Evolutionary conservation across 106 monocot genomes (phyloP).

Genomic region (Vanilla planifolia): DNA sequence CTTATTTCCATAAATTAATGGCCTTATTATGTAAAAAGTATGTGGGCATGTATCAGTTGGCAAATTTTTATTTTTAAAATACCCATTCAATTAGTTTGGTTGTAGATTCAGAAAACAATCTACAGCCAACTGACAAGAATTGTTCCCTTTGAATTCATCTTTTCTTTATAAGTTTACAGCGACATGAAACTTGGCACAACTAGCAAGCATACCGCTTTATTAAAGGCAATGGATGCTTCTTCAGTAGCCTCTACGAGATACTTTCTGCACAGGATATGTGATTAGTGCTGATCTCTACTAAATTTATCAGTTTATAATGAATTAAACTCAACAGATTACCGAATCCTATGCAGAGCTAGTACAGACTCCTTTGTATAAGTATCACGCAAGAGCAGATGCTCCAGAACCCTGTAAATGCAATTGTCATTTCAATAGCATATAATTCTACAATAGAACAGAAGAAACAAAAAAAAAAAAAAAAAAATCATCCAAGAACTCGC

Average conservation of each 20-base stretch:
- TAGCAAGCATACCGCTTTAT: conserved; percentile 75
- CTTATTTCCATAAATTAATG: too few species aligned
- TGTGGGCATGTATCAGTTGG: too few species aligned
- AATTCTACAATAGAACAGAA: not conserved
- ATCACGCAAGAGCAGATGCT: conserved; percentile 85
- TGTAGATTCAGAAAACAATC: too few species aligned
- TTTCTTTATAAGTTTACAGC: too few species aligned
- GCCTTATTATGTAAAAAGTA: too few species aligned
- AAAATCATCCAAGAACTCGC: too few species aligned
- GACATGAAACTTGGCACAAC: not conserved
- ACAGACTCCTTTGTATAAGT: conserved; percentile 97
- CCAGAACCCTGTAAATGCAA: conserved; percentile 63
- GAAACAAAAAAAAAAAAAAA: conserved; percentile 2
- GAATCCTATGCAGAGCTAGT: conserved; percentile 81
- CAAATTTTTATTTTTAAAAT: too few species aligned
- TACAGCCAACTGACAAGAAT: too few species aligned
- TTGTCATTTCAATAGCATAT: conserved; percentile 1
- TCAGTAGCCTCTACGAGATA: conserved; percentile 92
- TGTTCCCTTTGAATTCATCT: too few species aligned
- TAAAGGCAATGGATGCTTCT: conserved; percentile 90
- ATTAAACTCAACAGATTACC: conserved; percentile 28
- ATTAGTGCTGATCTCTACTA: too few species aligned
- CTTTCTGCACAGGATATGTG: conserved; percentile 50
- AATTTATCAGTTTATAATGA: not conserved
- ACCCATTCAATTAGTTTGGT: too few species aligned